Percentiles rank a stretch among this genome's conserved stretches.
Evolutionary conservation across 1,284 basidiomycete genomes (phyloP).

Genomic region (Microbotryomycetes sp.): DNA sequence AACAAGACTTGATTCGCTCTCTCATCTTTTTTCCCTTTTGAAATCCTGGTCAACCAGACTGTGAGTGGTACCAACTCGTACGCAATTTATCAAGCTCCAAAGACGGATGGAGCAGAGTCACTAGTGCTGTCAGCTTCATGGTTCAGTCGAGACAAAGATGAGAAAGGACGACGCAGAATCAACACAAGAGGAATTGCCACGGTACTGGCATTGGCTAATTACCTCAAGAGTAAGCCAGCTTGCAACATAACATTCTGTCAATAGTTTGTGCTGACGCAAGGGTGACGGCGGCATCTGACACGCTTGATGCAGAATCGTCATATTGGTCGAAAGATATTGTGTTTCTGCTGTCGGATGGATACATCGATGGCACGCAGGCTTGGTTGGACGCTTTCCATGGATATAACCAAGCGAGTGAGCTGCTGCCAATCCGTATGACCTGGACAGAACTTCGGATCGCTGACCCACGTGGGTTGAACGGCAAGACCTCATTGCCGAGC

Average conservation of each 20-base stretch:
- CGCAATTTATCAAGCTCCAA: constrained; percentile 70
- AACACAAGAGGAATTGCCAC: constrained; percentile 84
- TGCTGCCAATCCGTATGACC: not conserved
- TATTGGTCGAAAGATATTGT: constrained; percentile 92
- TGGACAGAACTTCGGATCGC: not conserved
- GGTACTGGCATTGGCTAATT: constrained; percentile 72
- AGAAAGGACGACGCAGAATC: constrained; percentile 46
- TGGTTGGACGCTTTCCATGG: constrained; percentile 82
- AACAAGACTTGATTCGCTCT: not conserved
- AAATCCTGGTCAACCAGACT: constrained; percentile 42
- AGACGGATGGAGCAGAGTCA: constrained; percentile 81
- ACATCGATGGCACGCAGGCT: constrained; percentile 85
- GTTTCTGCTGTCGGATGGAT: constrained; percentile 81
- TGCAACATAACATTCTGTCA: too few species aligned
- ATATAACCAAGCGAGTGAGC: constrained; percentile 57
- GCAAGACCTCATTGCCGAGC: constrained; percentile 60
- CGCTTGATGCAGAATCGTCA: constrained; percentile 58
- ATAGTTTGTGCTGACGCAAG: too few species aligned
- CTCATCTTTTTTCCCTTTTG: not conserved
- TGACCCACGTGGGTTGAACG: not conserved
- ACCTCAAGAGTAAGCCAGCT: constrained; percentile 62
- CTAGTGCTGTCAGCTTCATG: constrained; percentile 85
- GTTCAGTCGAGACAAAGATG: constrained; percentile 57
- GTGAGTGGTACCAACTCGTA: constrained; percentile 69
- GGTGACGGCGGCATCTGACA: not conserved